Evolutionary conservation across 1,284 basidiomycete genomes (phyloP), one percentile per base, ranked within the genome.

Genomic region (Rhodotorula sp.): DNA sequence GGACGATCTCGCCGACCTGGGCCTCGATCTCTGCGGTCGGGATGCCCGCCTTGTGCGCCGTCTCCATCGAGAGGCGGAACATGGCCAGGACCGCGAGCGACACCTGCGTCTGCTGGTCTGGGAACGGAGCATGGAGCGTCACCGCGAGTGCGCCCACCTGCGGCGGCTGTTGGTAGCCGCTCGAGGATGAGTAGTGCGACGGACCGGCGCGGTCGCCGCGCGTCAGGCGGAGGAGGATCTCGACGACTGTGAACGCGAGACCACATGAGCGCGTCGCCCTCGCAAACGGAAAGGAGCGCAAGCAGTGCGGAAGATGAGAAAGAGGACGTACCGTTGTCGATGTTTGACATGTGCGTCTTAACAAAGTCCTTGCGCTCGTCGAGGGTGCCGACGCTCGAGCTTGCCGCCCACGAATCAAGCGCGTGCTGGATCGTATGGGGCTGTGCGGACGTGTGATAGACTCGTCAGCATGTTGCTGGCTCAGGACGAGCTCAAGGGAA

Each of bases 401-500:
- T 90, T 32, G 84, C 83, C 36, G 91, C 87, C 96, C 96, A 99
- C 19, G 88, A 86, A 53, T 95, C 92, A 51, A 97, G 86, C 10
- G 96, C 88, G 29, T 89, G 90, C 84, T 89, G 88, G 56, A 99
- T 91, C 6, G 94, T 97, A 46, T 94, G 94, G 34, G 94, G 89
- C 91, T 94, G 78, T 21, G 44, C 25, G 12, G 7, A 41, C 17
- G 5, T 4, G 25, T 9, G 55, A 70, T 67, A 17, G 32, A 17
- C 37, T n/a, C 27, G 57, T 64, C 34, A 58, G 27, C 15, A 10
- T 2, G 13, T 19, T 7, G 27, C 25, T n/a, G 37, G 32, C 9
- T 22, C 3, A 1, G 32, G 37, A 25, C 6, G 39, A 13, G 29
- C 27, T 22, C 1, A 29, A 41, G 17, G 10, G 22, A 25, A 22